Percentiles rank a stretch among this genome's conserved stretches.
These are phyloP conservation scores for Solanum pinnatisectum DNA, from an alignment of 257 asterid genomes.

Conservation along the genomic window DNA sequence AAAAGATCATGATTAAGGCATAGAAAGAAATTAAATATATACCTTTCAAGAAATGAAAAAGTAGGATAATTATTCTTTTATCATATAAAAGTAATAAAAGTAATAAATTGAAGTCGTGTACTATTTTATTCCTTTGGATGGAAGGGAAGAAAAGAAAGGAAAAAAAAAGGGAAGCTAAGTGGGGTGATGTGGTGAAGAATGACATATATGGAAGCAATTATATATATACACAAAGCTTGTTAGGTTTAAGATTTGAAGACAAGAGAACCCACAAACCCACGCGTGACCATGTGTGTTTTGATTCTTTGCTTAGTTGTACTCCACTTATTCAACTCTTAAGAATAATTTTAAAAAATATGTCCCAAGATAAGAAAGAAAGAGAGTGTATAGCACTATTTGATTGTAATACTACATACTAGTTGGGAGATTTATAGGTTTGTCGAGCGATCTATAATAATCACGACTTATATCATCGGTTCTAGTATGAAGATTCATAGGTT, in stretches of 20 bases:
- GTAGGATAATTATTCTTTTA: neutral
- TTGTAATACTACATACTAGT: neutral
- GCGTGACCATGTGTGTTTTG: constrained; percentile 18
- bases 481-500: too few species aligned
- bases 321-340: constrained; percentile 9
- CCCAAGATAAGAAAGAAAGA: neutral
- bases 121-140: neutral
- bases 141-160: neutral
- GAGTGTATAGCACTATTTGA: neutral
- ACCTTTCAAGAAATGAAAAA: neutral
- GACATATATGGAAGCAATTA: constrained; percentile 1
- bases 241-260: constrained; percentile 17
- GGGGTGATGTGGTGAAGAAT: constrained; percentile 19
- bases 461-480: neutral
- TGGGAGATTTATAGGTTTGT: neutral
- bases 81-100: neutral
- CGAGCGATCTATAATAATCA: neutral
- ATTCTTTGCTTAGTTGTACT: constrained; percentile 11
- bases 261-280: constrained; percentile 31
- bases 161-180: neutral
- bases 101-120: neutral
- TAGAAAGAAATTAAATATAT: neutral
- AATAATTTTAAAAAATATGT: neutral
- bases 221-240: neutral
- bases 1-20: neutral